Evolutionary conservation across 1,284 basidiomycete species (phyloP), one percentile per base, ranked within the genome.

Genomic region (Moesziomyces globuligerus): DNA sequence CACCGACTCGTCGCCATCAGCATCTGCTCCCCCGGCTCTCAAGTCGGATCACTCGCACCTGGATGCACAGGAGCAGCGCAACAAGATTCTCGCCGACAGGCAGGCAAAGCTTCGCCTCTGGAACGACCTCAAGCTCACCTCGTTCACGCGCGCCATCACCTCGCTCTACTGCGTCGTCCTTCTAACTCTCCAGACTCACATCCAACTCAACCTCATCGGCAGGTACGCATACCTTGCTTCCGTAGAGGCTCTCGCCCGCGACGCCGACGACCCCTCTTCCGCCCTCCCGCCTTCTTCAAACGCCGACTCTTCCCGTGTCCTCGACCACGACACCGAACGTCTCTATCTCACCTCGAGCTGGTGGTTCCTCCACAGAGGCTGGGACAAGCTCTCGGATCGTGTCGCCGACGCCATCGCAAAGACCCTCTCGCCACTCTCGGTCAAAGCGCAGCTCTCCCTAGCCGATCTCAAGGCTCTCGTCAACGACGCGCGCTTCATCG

Each of bases 291-390:
- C 42, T 20, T 23, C 46, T 10, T 32, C 46, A n/a, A 4, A 18
- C 2, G 23, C 46, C 26, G 39, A 54, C 21, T 40, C 23, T 6
- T 47, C 42, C 3, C 42, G 42, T 13, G 71, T 66, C 13, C 55
- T 80, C 5, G 67, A 65, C 25, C 69, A 89, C 36, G 87, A 89
- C 49, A 88, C 88, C 1, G 91, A 94, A 82, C 85, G 87, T 64
- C 89, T 89, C 76, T 94, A 89, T 78, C 85, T 95, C 55, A 93
- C 91, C 0, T 87, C 94, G 66, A 91, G 89, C 48, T 95, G 92
- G 91, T 94, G 92, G 91, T 86, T 94, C 44, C 80, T 95, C 52
- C 90, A 95, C 75, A 89, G 91, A 4, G 93, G 93, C 0, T 94
- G 93, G 91, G 90, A 90, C 74, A 88, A 90, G 52, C 86, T 94